Evolutionary conservation across 2,329 filamentous ascomycete species (phyloP), one percentile per base, ranked within the genome.

Genomic region (Mollisia scopiformis): DNA sequence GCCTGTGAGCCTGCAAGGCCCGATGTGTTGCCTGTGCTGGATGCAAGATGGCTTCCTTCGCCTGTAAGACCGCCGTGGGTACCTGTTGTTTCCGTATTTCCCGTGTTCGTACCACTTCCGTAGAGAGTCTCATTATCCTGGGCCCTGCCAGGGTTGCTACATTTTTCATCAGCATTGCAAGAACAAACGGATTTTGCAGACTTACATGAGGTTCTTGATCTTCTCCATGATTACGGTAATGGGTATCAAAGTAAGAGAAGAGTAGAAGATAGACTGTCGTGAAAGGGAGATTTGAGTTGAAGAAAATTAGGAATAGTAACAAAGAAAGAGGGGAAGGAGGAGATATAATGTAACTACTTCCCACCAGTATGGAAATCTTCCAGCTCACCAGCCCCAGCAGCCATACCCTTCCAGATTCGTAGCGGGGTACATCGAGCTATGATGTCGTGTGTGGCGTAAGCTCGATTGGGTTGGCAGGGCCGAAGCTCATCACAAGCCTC

Each of bases 191-290:
- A 10, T 2, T 4, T 27, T 27, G 23, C 14, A 27, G 11, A 60
- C 71, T 59, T 58, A 73, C 72, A 74, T 50, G 25, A 74, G 37
- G 51, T 69, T 72, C 69, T 71, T 73, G 41, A 74, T 62, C 57
- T 68, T 73, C 19, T 74, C 71, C 72, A 74, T 74, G 57, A 61
- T 68, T 62, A 33, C 16, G 8, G 16, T n/a, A 25, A 28, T 51
- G 13, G 13, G 16, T 51, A 51, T 51, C 49, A 51, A 35, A 51
- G 14, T 51, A 51, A 35, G 28, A 13, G 33, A 31, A 23, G 4
- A 7, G 5, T 49, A 43, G 19, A 19, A 7, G 4, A 19, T 43
- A 7, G 13, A 19, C 1, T 47, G 6, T 11, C 23, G 43, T 27
- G 23, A 13, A 16, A 6, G 6, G 6, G 3, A 19, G n/a, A 39